Evolutionary conservation across 2,329 filamentous ascomycete genomes (phyloP), one percentile per base, ranked within the genome.

Genomic region (Trichoderma brevicompactum): DNA sequence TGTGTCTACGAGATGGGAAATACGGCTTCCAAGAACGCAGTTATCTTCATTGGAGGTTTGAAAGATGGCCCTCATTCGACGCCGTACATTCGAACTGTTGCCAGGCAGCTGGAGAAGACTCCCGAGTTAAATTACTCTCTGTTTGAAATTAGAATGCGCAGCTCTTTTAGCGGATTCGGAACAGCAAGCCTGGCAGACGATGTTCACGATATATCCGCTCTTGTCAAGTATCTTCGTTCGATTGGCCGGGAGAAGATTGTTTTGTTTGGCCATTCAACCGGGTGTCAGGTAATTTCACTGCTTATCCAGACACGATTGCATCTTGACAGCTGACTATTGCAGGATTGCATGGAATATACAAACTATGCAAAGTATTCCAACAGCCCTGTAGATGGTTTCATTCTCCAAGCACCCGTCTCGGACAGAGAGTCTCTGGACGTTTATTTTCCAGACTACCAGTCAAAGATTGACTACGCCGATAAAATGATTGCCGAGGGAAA

Each of bases 351-450:
- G 75, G 82, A 83, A 68, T 87, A 87, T 64, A 78, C 78, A 19
- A 75, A 80, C 61, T 79, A 79, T 28, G 73, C 74, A 55, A 79
- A 79, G 68, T 71, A 80, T 41, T 72, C 72, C 6, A 76, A 77
- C 46, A 78, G 85, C 12, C 84, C 86, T 0, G 79, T 96, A 1
- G 87, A 95, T 66, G 93, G 90, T 41, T 88, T 88, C 55, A 89
- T 97, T 50, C 79, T 97, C 63, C 93, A 96, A 75, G 92, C 89
- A 0, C 88, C 91, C 0, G 88, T 94, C 3, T 92, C 87, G 1
- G 92, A 97, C 75, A 83, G 92, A 36, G 89, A 96, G 74, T 85
- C 83, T 0, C 72, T 90, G 10, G 77, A 77, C 2, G 72, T 78
- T 4, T 73, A 83, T 7, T 77, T 86, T 56, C 71, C 79, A 5